Evolutionary conservation across 2,329 filamentous ascomycete genomes (phyloP), one percentile per base, ranked within the genome.

Genomic region (Neofusicoccum cordaticola): DNA sequence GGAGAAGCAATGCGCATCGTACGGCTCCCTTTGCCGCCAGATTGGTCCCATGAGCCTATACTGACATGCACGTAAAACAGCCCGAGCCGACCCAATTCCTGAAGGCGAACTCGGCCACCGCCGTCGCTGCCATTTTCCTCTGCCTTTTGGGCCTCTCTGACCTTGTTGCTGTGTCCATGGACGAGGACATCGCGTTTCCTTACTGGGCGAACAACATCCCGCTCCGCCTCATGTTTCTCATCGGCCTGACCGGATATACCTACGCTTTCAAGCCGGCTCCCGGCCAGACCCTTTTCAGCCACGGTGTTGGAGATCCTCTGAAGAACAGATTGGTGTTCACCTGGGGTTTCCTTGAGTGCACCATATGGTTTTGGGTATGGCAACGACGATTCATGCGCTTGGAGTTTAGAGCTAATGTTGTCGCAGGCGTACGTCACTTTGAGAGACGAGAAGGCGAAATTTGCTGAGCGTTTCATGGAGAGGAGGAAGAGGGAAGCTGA

Each of bases 261-360:
- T 92, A 88, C 74, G 71, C 86, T 65, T 88, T 88, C 79, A 81
- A 80, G 72, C 73, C 84, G 77, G 83, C 69, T 37, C 34, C 52
- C 6, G 78, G 87, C 79, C 70, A 79, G 62, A 52, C 63, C 4
- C 67, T 69, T 8, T 74, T 60, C 47, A 60, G 3, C 47, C 62
- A 39, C 9, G 41, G 57, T 31, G 45, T 39, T 48, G 64, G 64
- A 4, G 64, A 62, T 31, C 27, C 51, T 19, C 77, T 97, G 71
- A 92, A 93, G 80, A 96, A 96, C 74, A 86, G 92, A 58, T 81
- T 96, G 45, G 86, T 96, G 45, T 96, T 97, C 74, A 88, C 90
- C 0, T 95, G 92, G 78, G 88, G 87, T 8, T 95, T 97, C 71
- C 73, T 96, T 73, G 93, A 97, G 81, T 86, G 92, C 75, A 82